Conservation (phyloP, 768 basidiomycete species). For the Mycena galericulata region DNA sequence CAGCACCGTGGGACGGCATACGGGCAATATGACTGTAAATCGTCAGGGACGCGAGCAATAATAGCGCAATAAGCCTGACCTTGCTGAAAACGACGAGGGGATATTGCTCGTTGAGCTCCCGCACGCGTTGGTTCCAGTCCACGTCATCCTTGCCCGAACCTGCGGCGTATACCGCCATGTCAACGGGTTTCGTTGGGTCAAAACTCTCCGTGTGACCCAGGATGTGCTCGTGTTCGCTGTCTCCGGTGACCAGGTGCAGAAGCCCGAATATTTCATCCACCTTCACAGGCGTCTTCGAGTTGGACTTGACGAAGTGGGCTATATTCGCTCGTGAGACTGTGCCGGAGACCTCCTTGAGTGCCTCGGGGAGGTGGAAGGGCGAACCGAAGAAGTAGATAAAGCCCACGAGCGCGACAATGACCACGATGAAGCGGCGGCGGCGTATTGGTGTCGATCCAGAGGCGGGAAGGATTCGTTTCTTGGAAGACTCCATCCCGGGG, state of each 20-base stretch:
- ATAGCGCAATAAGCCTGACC: constrained; percentile 49
- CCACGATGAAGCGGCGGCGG: constrained; percentile 59
- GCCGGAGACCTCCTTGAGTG: constrained; percentile 46
- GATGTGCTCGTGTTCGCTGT: constrained; percentile 54
- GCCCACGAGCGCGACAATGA: constrained; percentile 50
- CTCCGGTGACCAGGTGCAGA: constrained; percentile 71
- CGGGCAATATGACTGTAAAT: constrained; percentile 77
- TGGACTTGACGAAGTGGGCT: constrained; percentile 49
- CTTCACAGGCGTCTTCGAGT: constrained; percentile 36
- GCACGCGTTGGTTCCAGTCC: constrained; percentile 59
- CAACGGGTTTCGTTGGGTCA: constrained; percentile 61
- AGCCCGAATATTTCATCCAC: constrained; percentile 78
- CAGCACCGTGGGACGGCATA: constrained; percentile 46
- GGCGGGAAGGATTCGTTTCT: constrained; percentile 12
- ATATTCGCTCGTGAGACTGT: constrained; percentile 54
- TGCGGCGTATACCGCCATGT: constrained; percentile 68
- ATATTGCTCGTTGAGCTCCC: constrained; percentile 57
- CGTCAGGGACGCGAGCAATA: not conserved
- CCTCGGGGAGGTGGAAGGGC: constrained; percentile 56
- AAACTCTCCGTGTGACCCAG: constrained; percentile 54
- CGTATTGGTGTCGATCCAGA: constrained; percentile 45
- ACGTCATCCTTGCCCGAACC: constrained; percentile 53
- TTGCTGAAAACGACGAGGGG: constrained; percentile 89
- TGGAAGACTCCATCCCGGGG: constrained; percentile 24
- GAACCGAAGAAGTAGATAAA: constrained; percentile 56